Conservation (phyloP, 331 rosid genomes). For the Acacia concinna region DNA sequence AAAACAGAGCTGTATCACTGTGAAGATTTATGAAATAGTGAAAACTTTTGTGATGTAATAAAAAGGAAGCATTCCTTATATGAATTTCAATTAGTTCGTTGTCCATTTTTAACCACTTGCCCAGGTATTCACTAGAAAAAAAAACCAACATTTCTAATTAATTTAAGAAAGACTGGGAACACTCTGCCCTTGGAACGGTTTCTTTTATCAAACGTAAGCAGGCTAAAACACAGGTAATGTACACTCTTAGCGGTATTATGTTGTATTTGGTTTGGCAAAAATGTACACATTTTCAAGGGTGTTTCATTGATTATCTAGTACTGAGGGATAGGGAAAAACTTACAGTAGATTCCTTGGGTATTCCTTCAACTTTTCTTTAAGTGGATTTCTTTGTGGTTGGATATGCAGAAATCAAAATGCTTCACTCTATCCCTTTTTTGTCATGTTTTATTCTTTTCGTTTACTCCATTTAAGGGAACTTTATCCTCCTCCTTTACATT, state of each 20-base stretch:
- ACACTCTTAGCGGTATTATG: background rate
- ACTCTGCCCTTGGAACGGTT: background rate
- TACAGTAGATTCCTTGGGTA: too few species aligned
- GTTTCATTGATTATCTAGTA: background rate
- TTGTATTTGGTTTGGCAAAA: background rate
- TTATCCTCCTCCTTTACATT: too few species aligned
- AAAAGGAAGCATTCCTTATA: background rate
- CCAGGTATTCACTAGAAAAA: background rate
- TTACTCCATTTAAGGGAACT: too few species aligned
- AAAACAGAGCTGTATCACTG: slow-evolving; percentile 1
- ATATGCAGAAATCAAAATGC: too few species aligned
- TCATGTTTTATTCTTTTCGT: too few species aligned
- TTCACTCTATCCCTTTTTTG: too few species aligned
- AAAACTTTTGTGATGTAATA: too few species aligned
- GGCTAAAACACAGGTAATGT: background rate
- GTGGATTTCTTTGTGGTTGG: too few species aligned
- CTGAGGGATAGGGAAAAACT: too few species aligned
- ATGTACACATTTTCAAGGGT: background rate
- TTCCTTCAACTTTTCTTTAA: too few species aligned
- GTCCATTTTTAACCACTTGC: background rate
- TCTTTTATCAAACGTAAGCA: background rate
- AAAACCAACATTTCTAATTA: slow-evolving; percentile 18
- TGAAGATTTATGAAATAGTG: background rate
- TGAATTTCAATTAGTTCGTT: slow-evolving; percentile 8
- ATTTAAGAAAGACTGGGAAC: slow-evolving; percentile 11